A percentile compares a stretch with the other conserved stretches of the same genome.
phyloP scores from a whole-genome alignment of 768 basidiomycete species.

The Mycena filopes region DNA sequence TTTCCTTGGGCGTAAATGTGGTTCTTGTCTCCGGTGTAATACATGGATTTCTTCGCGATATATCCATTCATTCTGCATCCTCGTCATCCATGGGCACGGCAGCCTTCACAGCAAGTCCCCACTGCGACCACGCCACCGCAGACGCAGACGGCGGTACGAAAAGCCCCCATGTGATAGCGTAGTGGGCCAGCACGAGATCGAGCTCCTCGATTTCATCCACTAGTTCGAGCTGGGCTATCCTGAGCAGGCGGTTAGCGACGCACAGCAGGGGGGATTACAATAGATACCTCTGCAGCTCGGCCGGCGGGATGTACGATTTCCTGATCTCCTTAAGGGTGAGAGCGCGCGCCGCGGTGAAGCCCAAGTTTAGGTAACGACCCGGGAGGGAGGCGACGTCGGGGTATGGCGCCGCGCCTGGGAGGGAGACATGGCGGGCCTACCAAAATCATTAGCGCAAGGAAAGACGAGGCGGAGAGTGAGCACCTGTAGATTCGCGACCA shows the following conservation, averaged over 20 bases:
- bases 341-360: slow-evolving; percentile 66
- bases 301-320: slow-evolving; percentile 52
- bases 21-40: background rate
- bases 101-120: slow-evolving; percentile 20
- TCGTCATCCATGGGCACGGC: slow-evolving; percentile 11
- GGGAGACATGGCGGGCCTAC: slow-evolving; percentile 24
- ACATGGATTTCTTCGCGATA: background rate
- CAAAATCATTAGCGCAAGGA: background rate
- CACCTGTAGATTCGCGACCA: slow-evolving; percentile 89
- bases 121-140: slow-evolving; percentile 8
- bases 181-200: slow-evolving; percentile 88
- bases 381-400: slow-evolving; percentile 37
- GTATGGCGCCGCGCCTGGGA: slow-evolving; percentile 27
- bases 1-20: no score
- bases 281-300: slow-evolving; percentile 70
- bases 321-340: slow-evolving; percentile 79
- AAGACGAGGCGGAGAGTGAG: background rate
- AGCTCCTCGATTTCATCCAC: slow-evolving; percentile 97
- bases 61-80: slow-evolving; percentile 12
- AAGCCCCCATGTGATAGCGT: slow-evolving; percentile 85
- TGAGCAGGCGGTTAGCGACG: slow-evolving; percentile 39
- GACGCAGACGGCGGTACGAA: slow-evolving; percentile 14
- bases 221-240: slow-evolving; percentile 84
- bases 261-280: background rate
- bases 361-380: slow-evolving; percentile 65